phyloP scores from a whole-genome alignment of 805 yeast species.

The Myxozyma mucilagina region DNA sequence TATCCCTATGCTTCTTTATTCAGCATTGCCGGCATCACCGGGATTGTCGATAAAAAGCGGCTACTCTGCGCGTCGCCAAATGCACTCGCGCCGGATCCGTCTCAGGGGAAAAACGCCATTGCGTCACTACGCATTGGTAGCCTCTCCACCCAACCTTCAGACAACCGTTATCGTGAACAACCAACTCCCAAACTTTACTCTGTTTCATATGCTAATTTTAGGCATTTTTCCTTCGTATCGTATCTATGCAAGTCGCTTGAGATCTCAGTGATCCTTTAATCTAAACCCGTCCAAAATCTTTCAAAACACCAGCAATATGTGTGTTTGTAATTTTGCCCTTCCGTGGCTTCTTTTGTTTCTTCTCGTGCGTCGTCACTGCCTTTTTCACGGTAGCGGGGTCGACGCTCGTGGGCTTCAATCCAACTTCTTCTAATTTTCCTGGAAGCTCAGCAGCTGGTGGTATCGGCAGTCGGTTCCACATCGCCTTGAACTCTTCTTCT shows the following conservation, averaged over 20 bases:
- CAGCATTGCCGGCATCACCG: too few relatives aligned
- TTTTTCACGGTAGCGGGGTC: conserved; percentile 91
- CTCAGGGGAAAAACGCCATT: neutral
- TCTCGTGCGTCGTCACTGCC: conserved; percentile 54
- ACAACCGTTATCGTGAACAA: neutral
- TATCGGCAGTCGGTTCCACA: conserved; percentile 77
- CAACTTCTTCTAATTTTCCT: conserved; percentile 69
- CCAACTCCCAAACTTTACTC: too few relatives aligned
- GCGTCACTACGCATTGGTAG: neutral
- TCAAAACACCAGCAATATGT: conserved; percentile 93
- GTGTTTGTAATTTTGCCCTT: conserved; percentile 93
- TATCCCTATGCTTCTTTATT: too few relatives aligned
- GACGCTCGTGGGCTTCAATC: conserved; percentile 96
- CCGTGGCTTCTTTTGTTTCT: conserved; percentile 88
- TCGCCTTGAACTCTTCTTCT: conserved; percentile 75
- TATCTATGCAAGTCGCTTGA: neutral
- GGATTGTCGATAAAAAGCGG: neutral
- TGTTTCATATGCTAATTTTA: too few relatives aligned
- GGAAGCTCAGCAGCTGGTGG: conserved; percentile 85
- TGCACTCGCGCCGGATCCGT: neutral
- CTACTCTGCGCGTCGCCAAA: neutral
- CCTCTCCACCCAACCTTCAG: neutral
- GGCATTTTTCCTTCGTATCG: neutral
- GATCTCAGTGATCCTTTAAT: too few relatives aligned
- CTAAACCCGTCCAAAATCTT: conserved; percentile 53